A percentile compares a stretch with the other conserved stretches of the same genome.
phyloP scores from a whole-genome alignment of 495 filamentous ascomycete genomes.

The Sabuloglossum arenarium region DNA sequence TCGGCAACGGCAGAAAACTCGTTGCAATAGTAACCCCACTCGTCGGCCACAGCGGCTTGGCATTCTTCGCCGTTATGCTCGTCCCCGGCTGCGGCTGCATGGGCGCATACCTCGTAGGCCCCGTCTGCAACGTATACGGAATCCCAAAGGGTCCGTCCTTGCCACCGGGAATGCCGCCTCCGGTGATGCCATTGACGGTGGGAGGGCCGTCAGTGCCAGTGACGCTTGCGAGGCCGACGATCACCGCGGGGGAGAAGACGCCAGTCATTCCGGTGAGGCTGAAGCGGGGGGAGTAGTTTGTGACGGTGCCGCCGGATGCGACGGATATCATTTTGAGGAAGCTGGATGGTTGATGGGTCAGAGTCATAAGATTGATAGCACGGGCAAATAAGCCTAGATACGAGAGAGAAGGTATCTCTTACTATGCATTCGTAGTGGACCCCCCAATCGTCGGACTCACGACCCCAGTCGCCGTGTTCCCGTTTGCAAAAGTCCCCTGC shows the following conservation, averaged over 20 bases:
- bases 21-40: conserved; percentile 37
- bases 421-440: conserved; percentile 40
- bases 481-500: conserved; percentile 22
- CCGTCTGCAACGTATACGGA: conserved; percentile 41
- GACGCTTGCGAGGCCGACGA: conserved; percentile 21
- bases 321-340: conserved; percentile 43
- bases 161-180: conserved; percentile 8
- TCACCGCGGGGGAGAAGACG: conserved; percentile 27
- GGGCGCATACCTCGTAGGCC: conserved; percentile 45
- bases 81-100: conserved; percentile 47
- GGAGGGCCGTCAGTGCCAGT: conserved; percentile 24
- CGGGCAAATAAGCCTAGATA: not conserved
- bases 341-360: conserved; percentile 18
- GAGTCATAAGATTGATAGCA: not conserved
- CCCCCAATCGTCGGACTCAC: conserved; percentile 28
- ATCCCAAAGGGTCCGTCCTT: conserved; percentile 22
- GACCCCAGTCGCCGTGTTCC: conserved; percentile 29
- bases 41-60: conserved; percentile 37
- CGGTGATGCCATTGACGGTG: conserved; percentile 16
- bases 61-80: conserved; percentile 36
- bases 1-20: conserved; percentile 29
- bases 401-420: conserved; percentile 11
- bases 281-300: conserved; percentile 43
- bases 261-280: conserved; percentile 47
- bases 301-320: conserved; percentile 28